Percentiles rank a stretch among this genome's conserved stretches.
phyloP scores from a whole-genome alignment of 1,139 yeast genomes.

The Geotrichum cucujoidarum region DNA sequence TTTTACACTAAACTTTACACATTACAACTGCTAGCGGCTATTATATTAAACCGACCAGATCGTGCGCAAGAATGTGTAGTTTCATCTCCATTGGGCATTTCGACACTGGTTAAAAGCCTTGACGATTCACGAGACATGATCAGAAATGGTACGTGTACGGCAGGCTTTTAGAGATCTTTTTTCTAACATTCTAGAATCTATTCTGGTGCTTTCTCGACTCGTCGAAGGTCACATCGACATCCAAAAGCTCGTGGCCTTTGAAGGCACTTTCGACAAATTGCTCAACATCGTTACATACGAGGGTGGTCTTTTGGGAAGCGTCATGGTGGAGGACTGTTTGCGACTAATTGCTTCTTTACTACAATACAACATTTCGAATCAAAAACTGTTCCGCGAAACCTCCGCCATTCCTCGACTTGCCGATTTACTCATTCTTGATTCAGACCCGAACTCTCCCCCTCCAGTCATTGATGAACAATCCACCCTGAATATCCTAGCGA shows the following conservation, averaged over 20 bases:
- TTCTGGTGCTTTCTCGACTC: slow-evolving; percentile 73
- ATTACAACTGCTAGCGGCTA: slow-evolving; percentile 77
- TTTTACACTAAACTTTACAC: slow-evolving; percentile 78
- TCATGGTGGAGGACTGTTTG: slow-evolving; percentile 84
- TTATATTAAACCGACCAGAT: slow-evolving; percentile 69
- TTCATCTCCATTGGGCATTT: slow-evolving; percentile 71
- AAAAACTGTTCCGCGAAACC: slow-evolving; percentile 80
- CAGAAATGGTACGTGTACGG: slow-evolving; percentile 47
- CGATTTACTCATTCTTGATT: slow-evolving; percentile 43
- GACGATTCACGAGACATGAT: slow-evolving; percentile 82
- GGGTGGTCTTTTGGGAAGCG: slow-evolving; percentile 88
- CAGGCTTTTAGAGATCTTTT: slow-evolving; percentile 15
- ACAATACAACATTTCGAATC: slow-evolving; percentile 84
- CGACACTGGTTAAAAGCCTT: slow-evolving; percentile 64
- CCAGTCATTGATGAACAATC: slow-evolving; percentile 56
- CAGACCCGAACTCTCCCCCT: slow-evolving; percentile 29
- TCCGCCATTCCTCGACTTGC: slow-evolving; percentile 67
- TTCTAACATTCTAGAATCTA: slow-evolving; percentile 44
- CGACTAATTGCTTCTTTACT: slow-evolving; percentile 67
- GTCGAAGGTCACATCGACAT: slow-evolving; percentile 80
- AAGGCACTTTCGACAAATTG: slow-evolving; percentile 79
- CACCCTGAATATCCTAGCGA: slow-evolving; percentile 56
- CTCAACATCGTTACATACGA: slow-evolving; percentile 77
- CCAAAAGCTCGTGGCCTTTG: slow-evolving; percentile 91
- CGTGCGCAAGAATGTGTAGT: slow-evolving; percentile 72